Conservation (phyloP, 2,329 filamentous ascomycete species). For the Myriosclerotinia duriaeana region DNA sequence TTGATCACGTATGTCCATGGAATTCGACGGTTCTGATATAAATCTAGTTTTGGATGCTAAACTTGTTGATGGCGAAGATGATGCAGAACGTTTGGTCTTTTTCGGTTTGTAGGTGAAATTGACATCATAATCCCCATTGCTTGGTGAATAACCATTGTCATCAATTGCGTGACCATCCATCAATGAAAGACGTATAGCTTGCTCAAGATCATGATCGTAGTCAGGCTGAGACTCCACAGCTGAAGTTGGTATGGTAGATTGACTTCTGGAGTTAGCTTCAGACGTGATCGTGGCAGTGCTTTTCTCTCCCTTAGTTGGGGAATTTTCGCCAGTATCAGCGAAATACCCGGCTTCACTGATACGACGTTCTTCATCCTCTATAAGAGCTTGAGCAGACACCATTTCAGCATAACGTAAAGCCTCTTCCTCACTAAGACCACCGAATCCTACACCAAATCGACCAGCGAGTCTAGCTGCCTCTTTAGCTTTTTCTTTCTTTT, state of each 20-base stretch:
- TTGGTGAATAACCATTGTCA: slow-evolving; percentile 45
- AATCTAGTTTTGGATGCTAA: slow-evolving; percentile 35
- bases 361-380: slow-evolving; percentile 57
- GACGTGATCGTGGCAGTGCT: slow-evolving; percentile 52
- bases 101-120: slow-evolving; percentile 51
- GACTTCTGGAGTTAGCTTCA: slow-evolving; percentile 52
- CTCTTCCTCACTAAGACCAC: slow-evolving; percentile 64
- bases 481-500: slow-evolving; percentile 64
- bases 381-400: slow-evolving; percentile 61
- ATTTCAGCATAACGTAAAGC: slow-evolving; percentile 64
- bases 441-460: slow-evolving; percentile 81
- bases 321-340: slow-evolving; percentile 47
- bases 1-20: slow-evolving; percentile 3
- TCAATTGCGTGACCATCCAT: slow-evolving; percentile 54
- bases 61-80: slow-evolving; percentile 43
- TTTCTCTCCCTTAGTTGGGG: slow-evolving; percentile 39
- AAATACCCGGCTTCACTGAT: slow-evolving; percentile 53
- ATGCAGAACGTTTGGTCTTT: slow-evolving; percentile 45
- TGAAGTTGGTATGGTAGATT: slow-evolving; percentile 32
- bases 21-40: slow-evolving; percentile 2
- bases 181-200: slow-evolving; percentile 61
- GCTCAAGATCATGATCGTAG: slow-evolving; percentile 61
- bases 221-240: slow-evolving; percentile 45
- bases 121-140: slow-evolving; percentile 52
- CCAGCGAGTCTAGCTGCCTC: slow-evolving; percentile 70